Conservation (phyloP, 2,329 filamentous ascomycete species). For the Madurella fahalii region DNA sequence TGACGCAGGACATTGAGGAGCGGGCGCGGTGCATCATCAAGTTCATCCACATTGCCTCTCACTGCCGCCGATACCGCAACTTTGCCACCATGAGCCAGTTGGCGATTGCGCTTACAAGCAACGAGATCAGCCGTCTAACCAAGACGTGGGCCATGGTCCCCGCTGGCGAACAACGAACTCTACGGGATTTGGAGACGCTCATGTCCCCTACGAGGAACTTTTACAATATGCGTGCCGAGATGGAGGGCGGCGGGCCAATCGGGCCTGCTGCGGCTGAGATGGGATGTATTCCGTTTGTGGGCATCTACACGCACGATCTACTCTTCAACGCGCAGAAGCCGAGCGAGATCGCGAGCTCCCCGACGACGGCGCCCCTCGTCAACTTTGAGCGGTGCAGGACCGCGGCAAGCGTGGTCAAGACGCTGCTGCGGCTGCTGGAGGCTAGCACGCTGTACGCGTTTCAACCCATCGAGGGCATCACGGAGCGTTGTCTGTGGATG, state of each 20-base stretch:
- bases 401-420: slow-evolving; percentile 74
- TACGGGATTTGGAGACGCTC: slow-evolving; percentile 65
- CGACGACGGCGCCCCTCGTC: slow-evolving; percentile 63
- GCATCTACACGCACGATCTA: slow-evolving; percentile 77
- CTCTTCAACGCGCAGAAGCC: slow-evolving; percentile 78
- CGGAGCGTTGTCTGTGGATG: slow-evolving; percentile 82
- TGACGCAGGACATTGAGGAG: slow-evolving; percentile 68
- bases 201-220: slow-evolving; percentile 78
- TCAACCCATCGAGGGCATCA: slow-evolving; percentile 69
- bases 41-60: slow-evolving; percentile 73
- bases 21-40: slow-evolving; percentile 74
- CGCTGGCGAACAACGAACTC: slow-evolving; percentile 57
- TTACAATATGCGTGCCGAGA: slow-evolving; percentile 69
- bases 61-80: slow-evolving; percentile 72
- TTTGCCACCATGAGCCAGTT: slow-evolving; percentile 82
- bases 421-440: slow-evolving; percentile 71
- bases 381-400: slow-evolving; percentile 81
- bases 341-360: slow-evolving; percentile 66
- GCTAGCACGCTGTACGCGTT: slow-evolving; percentile 72
- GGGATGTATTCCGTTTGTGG: slow-evolving; percentile 81
- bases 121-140: slow-evolving; percentile 63
- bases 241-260: slow-evolving; percentile 60
- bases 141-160: slow-evolving; percentile 71
- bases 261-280: slow-evolving; percentile 49
- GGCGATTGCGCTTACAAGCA: slow-evolving; percentile 69